Base-by-base conservation (phyloP, 768 basidiomycete genomes). In the Tephrocybe sp. region DNA sequence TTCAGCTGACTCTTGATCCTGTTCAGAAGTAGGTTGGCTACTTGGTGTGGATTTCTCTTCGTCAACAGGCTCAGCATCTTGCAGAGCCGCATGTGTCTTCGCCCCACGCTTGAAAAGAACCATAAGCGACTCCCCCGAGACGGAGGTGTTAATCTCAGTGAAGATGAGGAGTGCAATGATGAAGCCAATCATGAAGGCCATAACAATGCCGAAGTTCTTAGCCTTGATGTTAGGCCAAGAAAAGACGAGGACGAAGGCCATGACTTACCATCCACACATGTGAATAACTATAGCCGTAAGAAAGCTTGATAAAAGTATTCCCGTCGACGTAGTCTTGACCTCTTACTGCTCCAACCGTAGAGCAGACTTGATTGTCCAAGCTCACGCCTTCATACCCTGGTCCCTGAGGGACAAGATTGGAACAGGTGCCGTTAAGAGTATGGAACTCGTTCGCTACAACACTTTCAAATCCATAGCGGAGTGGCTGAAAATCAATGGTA, bases 371-470 rank as follows among this genome's bases (percentile, higher is more conserved):
- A 62, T 92, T 89, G 1, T 57, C 65, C 13, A 85, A 56, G 3
- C 73, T 64, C 35, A 85, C 63, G 16, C 70, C 70, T 55, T 78
- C 78, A 54, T 89, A 89, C 0, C 80, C 80, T 0, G 84, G 69
- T 0, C 87, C 86, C 3, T 70, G 73, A 3, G 87, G 84, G 0
- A 84, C 80, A 12, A 88, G 68, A 35, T 71, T 64, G 20, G 84
- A 69, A 60, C 85, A 86, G 12, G 68, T 60, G 39, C 85, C 89
- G 17, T 86, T 65, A 6, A 88, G 67, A 0, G 79, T 84, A 56
- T 78, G 82, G 68, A 94, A 93, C 65, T 96, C 91, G 67, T 93
- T 95, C 17, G 80, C 74, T 63, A 95, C 74, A 36, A 93, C 65
- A 0, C 78, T 74, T 53, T 92, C 87, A 63, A 94, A 93, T 0